A percentile compares a stretch with the other conserved stretches of the same genome.
phyloP scores from a whole-genome alignment of 2,329 filamentous ascomycete genomes.

The Fusarium abutilonis region DNA sequence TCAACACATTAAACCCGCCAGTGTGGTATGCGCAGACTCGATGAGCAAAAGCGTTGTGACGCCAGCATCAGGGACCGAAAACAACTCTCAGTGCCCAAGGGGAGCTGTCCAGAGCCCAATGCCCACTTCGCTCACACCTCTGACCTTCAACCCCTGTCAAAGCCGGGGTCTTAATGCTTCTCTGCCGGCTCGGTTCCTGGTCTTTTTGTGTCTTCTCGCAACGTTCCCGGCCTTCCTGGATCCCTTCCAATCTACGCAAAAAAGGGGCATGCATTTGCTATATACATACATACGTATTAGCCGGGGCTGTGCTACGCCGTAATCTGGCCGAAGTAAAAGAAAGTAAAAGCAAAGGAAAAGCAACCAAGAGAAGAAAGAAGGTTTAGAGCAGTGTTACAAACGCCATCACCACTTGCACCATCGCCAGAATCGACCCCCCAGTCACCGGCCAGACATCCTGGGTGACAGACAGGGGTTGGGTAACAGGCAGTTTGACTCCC shows the following conservation, averaged over 20 bases:
- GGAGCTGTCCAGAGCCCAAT: constrained; percentile 40
- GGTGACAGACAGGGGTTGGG: constrained; percentile 34
- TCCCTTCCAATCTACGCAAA: constrained; percentile 26
- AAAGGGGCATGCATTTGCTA: constrained; percentile 16
- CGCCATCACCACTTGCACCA: constrained; percentile 20
- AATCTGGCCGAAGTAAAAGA: constrained; percentile 16
- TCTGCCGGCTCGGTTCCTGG: constrained; percentile 33
- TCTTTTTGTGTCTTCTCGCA: constrained; percentile 24
- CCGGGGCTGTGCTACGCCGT: constrained; percentile 30
- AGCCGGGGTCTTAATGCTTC: constrained; percentile 29
- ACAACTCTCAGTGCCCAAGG: constrained; percentile 38
- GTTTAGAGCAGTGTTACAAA: constrained; percentile 19
- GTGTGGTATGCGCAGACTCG: constrained; percentile 41
- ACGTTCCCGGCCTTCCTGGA: constrained; percentile 30
- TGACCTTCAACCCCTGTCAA: constrained; percentile 40
- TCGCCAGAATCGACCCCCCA: constrained; percentile 27
- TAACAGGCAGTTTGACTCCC: constrained; percentile 35
- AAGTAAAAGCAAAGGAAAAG: constrained; percentile 27
- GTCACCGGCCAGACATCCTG: constrained; percentile 28
- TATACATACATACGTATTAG: background rate
- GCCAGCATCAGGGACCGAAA: constrained; percentile 39
- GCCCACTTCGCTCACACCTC: constrained; percentile 44
- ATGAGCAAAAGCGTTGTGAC: constrained; percentile 42
- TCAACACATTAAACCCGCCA: constrained; percentile 37
- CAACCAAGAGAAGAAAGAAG: constrained; percentile 19